Base-by-base conservation (phyloP, 2,329 filamentous ascomycete species). In the Claviceps maximensis region DNA sequence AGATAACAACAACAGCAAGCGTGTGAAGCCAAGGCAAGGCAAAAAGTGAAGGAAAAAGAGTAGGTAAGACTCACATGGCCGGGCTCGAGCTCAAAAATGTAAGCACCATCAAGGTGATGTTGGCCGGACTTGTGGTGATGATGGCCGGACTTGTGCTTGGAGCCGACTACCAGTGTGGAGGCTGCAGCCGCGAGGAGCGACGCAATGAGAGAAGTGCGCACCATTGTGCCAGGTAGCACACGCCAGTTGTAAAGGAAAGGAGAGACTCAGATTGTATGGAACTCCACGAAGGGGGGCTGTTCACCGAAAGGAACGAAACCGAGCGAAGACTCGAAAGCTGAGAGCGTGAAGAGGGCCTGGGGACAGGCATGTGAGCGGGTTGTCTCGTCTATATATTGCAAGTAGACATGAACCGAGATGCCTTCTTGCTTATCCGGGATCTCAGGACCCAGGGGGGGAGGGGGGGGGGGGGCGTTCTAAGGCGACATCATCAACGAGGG, bases 61-160 rank as follows among this genome's bases (percentile, higher is more conserved):
- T 3, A 3, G 41, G 19, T 7, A 25, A 9, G 17, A 62, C 65
- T 44, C 23, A 57, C 57, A 29, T 55, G 42, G 19, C 53, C 55
- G 2, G 54, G 29, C 8, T 50, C 42, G 2, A 59, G 46, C 63
- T 63, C 58, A 38, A 58, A 53, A 17, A 60, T 60, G 41, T 53
- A 62, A 15, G 57, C 60, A 23, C 60, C 58, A 4, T 55, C 57
- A 21, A 55, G 58, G 52, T 4, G 1, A 38, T 42, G 19, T 27
- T 49, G 44, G 31, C 15, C 36, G 31, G 31, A n/a, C n/a, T n/a
- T n/a, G n/a, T n/a, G n/a, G n/a, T n/a, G n/a, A n/a, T n/a, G n/a
- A n/a, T 33, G 9, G 31, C 31, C 25, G 10, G 42, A 33, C 42
- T 53, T 45, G 23, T 10, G 12, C 2, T 46, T 53, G 31, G 45